Evolutionary conservation across 176 grass and related monocot genomes (phyloP).

Genomic region (Avena atlantica): DNA sequence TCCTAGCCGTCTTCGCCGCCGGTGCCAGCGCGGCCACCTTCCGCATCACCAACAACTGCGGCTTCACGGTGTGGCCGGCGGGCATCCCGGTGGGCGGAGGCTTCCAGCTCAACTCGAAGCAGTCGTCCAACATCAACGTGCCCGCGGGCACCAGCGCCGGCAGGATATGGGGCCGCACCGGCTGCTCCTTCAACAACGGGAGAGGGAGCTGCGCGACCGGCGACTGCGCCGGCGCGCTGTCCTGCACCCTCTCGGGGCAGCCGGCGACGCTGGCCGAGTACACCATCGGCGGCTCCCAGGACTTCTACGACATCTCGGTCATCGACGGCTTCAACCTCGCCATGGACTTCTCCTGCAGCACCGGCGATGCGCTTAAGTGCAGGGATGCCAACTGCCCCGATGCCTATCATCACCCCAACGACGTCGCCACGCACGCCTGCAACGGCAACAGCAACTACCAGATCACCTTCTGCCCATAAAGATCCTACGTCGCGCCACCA

Average conservation of each 20-base stretch:
- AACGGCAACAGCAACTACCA: slow-evolving; percentile 27
- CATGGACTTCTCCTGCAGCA: slow-evolving; percentile 39
- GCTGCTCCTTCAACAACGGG: background rate
- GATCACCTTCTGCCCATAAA: slow-evolving; percentile 36
- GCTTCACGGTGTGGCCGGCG: background rate
- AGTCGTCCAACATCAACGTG: background rate
- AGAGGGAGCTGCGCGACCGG: background rate
- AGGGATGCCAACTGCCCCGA: background rate
- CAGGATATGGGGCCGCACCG: slow-evolving; percentile 19
- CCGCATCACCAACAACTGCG: background rate
- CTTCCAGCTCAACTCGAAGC: background rate
- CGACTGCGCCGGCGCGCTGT: background rate
- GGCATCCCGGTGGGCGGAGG: background rate
- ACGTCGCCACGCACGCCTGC: background rate
- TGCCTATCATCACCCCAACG: background rate
- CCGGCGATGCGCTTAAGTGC: background rate
- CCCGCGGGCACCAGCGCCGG: background rate
- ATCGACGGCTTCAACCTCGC: slow-evolving; percentile 31
- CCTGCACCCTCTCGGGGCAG: background rate
- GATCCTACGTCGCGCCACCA: background rate
- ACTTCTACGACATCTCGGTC: slow-evolving; percentile 3
- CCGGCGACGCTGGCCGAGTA: slow-evolving; percentile 25
- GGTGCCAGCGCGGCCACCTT: background rate
- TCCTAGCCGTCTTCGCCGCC: background rate
- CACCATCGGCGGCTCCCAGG: background rate